These are phyloP conservation scores for Panellus pusillus DNA, from an alignment of 768 basidiomycete species.

Conservation along the genomic window DNA sequence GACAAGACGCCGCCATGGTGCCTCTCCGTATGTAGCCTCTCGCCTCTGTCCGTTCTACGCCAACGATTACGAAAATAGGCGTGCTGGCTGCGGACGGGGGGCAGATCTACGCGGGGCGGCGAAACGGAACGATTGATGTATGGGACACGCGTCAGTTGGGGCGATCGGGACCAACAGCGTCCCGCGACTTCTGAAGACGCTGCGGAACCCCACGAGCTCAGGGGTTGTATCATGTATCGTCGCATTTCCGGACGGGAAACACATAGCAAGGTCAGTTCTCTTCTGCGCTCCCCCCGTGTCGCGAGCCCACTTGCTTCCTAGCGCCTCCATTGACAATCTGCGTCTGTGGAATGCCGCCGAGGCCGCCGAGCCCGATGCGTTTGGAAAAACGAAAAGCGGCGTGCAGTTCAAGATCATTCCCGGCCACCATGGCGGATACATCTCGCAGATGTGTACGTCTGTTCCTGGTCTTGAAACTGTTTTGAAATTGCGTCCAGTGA, in stretches of 20 bases:
- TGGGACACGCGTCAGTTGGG: constrained; percentile 92
- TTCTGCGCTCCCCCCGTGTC: constrained; percentile 7
- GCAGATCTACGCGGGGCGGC: constrained; percentile 87
- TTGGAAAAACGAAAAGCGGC: constrained; percentile 60
- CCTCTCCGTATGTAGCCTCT: constrained; percentile 67
- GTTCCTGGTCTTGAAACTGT: background rate
- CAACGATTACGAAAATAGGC: constrained; percentile 53
- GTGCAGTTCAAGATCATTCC: constrained; percentile 94
- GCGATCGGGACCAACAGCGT: constrained; percentile 54
- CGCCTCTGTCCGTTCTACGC: background rate
- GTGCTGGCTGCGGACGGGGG: constrained; percentile 87
- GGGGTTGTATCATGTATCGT: constrained; percentile 91
- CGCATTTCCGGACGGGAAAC: constrained; percentile 88
- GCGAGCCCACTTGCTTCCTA: constrained; percentile 31
- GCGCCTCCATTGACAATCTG: constrained; percentile 91
- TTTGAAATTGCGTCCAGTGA: constrained; percentile 49
- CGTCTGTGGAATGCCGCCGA: constrained; percentile 91
- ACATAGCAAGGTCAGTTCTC: constrained; percentile 78
- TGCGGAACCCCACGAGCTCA: constrained; percentile 85
- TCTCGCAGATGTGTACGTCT: constrained; percentile 87
- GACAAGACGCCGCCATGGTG: constrained; percentile 97
- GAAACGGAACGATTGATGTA: constrained; percentile 88
- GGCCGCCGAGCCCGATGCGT: constrained; percentile 64
- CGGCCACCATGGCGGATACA: constrained; percentile 92
- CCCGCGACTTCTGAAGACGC: constrained; percentile 78